Percentiles rank a stretch among this genome's conserved stretches.
Evolutionary conservation across 805 yeast genomes (phyloP).

Genomic region (Saccharomycopsis fermentans): DNA sequence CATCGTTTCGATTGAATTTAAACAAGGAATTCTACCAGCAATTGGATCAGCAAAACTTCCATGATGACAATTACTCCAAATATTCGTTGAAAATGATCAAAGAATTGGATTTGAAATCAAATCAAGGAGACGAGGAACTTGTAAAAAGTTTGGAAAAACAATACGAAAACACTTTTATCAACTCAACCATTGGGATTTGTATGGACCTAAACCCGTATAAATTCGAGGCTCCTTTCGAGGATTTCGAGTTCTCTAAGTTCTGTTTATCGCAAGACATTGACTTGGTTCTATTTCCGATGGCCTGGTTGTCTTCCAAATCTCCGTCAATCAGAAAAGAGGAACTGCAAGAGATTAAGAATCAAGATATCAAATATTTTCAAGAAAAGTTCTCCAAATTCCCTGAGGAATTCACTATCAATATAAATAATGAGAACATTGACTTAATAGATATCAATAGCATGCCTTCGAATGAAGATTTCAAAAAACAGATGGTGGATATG

Average conservation of each 20-base stretch:
- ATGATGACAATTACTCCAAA: background rate
- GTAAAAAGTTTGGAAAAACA: constrained; percentile 15
- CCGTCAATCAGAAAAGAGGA: constrained; percentile 12
- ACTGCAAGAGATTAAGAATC: background rate
- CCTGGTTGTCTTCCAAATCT: constrained; percentile 62
- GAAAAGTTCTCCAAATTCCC: background rate
- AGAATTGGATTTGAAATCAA: background rate
- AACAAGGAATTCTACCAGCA: constrained; percentile 18
- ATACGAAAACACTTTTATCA: constrained; percentile 23
- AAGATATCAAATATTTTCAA: background rate
- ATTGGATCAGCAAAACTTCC: background rate
- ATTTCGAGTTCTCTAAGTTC: constrained; percentile 57
- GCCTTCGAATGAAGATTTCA: too few species aligned
- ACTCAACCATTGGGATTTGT: constrained; percentile 70
- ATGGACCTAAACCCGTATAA: constrained; percentile 89
- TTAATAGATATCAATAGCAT: background rate
- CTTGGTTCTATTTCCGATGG: constrained; percentile 70
- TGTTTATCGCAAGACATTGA: constrained; percentile 39
- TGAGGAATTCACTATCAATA: background rate
- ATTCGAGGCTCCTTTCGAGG: constrained; percentile 68
- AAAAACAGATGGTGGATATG: constrained; percentile 30
- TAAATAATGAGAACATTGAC: background rate
- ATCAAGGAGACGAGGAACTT: constrained; percentile 14
- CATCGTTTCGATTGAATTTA: constrained; percentile 35
- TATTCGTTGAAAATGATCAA: background rate